Conservation (phyloP, 2,329 filamentous ascomycete species). For the Paramyrothecium roridum region DNA sequence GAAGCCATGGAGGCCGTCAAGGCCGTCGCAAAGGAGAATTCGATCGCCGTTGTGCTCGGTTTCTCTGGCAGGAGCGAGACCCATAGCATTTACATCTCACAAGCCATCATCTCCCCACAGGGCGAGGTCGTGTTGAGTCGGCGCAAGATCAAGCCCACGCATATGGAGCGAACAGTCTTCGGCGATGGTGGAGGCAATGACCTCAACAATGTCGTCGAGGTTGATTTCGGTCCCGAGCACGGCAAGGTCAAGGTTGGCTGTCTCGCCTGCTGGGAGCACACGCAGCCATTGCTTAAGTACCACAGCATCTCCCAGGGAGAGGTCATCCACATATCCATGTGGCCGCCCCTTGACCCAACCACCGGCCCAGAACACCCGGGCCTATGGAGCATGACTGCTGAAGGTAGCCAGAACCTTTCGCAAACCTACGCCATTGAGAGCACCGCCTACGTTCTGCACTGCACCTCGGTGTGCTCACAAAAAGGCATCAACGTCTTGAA, state of each 20-base stretch:
- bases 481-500: conserved; percentile 37
- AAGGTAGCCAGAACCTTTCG: conserved; percentile 39
- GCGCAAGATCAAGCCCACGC: conserved; percentile 50
- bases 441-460: conserved; percentile 46
- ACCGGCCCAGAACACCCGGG: conserved; percentile 15
- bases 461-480: conserved; percentile 29
- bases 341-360: conserved; percentile 32
- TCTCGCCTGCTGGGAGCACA: conserved; percentile 49
- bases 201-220: conserved; percentile 35
- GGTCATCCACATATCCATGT: conserved; percentile 44
- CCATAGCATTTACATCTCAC: conserved; percentile 38
- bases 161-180: conserved; percentile 49
- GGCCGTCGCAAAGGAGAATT: conserved; percentile 24
- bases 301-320: conserved; percentile 39
- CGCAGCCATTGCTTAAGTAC: conserved; percentile 47
- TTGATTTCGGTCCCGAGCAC: conserved; percentile 26
- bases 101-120: conserved; percentile 37
- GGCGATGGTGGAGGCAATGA: conserved; percentile 39
- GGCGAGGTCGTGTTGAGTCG: conserved; percentile 36
- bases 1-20: conserved; percentile 33
- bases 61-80: conserved; percentile 37
- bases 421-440: conserved; percentile 57
- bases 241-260: conserved; percentile 34
- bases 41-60: conserved; percentile 39
- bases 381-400: conserved; percentile 25